Evolutionary conservation across 2,329 filamentous ascomycete genomes (phyloP), one percentile per base, ranked within the genome.

Genomic region (Hypoxylon sp.): DNA sequence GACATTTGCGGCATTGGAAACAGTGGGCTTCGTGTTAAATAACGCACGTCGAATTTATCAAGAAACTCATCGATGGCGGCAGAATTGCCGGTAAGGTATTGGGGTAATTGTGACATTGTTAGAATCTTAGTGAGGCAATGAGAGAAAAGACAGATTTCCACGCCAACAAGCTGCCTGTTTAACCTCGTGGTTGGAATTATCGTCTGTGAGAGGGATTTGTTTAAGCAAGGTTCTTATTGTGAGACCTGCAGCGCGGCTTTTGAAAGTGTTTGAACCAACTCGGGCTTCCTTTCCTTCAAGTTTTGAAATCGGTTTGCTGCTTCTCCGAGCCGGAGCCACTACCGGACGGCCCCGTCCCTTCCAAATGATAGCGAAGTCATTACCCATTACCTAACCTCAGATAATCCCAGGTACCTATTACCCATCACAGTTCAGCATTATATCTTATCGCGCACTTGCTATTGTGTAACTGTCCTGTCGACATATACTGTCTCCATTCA

Each of bases 21-120:
- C n/a, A 24, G 52, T 30, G 65, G 59, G 24, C 47, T 22, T 41
- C 34, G 47, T 51, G n/a, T 44, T 51, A 75, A 69, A 70, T 70
- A 46, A 83, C 93, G 80, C 80, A 97, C 95, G 82, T 99, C 95
- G 75, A 97, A 99, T 75, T 88, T 88, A 79, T 92, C 90, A 64
- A 99, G 82, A 76, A 99, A 99, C 53, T 90, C 89, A 51, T 90
- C 86, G 70, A 97, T 91, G 46, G 87, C 91, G 61, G 86, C 82
- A 67, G 85, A 85, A 75, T 98, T 89, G 76, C 94, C 94, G 37
- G 90, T 94, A 68, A 99, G 84, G 75, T 94, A 85, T 68, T 85
- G 85, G n/a, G 87, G 75, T n/a, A 60, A 73, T 65, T 77, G 70
- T 22, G 74, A 65, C 77, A 80, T 79, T 28, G 64, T 51, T 13